Evolutionary conservation across 768 basidiomycete genomes (phyloP).

Genomic region (Obba rivulosa): DNA sequence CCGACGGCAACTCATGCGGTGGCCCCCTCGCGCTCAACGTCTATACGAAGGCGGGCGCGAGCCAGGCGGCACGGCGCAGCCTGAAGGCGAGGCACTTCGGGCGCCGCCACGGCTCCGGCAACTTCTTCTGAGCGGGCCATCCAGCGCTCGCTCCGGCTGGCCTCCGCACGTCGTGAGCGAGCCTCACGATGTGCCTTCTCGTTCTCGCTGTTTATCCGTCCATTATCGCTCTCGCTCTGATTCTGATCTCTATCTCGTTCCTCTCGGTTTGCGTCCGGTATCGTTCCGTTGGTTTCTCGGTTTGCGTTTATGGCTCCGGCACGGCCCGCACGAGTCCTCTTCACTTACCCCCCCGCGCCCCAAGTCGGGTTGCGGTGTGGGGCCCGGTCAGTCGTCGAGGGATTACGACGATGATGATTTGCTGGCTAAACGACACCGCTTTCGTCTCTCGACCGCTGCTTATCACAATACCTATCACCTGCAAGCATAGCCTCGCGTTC

Average conservation of each 20-base stretch:
- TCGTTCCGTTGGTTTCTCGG: not conserved
- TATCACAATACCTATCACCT: too few relatives aligned
- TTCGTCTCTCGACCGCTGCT: too few relatives aligned
- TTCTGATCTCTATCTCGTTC: not conserved
- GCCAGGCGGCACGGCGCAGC: not conserved
- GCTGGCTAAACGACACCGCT: not conserved
- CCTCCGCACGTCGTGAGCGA: slow-evolving; percentile 10
- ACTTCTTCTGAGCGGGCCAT: slow-evolving; percentile 4
- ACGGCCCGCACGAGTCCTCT: not conserved
- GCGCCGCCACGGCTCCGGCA: slow-evolving; percentile 7
- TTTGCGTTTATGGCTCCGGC: not conserved
- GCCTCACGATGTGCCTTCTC: slow-evolving; percentile 8
- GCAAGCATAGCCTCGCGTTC: too few relatives aligned
- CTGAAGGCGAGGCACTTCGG: slow-evolving; percentile 14
- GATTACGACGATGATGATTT: not conserved
- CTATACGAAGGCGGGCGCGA: slow-evolving; percentile 4
- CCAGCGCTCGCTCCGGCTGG: not conserved
- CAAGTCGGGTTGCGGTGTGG: not conserved
- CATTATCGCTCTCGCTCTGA: not conserved
- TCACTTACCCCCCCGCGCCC: not conserved
- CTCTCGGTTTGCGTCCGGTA: not conserved
- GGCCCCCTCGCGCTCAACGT: slow-evolving; percentile 12
- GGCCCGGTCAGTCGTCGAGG: not conserved
- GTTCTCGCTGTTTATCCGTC: not conserved
- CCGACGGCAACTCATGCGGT: slow-evolving; percentile 8